phyloP scores from a whole-genome alignment of 2,329 filamentous ascomycete genomes.

The Colletotrichum cuscutae region DNA sequence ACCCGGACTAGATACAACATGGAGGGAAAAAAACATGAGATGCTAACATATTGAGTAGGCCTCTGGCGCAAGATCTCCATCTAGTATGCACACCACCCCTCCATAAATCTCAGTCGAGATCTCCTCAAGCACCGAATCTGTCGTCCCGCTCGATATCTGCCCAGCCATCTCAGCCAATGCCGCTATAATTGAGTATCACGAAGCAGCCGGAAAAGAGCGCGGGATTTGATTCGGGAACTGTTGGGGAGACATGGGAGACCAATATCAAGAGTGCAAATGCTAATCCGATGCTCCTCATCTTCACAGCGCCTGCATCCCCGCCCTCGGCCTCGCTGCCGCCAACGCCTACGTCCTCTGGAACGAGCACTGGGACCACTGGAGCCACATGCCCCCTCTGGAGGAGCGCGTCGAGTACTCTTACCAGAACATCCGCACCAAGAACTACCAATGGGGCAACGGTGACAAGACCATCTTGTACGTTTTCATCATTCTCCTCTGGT shows the following conservation, averaged over 20 bases:
- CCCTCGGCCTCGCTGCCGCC: conserved; percentile 74
- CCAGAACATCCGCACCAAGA: conserved; percentile 98
- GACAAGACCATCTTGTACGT: conserved; percentile 86
- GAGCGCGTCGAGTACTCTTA: conserved; percentile 94
- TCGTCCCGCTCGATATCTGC: conserved; percentile 1
- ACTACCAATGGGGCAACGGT: conserved; percentile 93
- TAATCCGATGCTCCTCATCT: background rate
- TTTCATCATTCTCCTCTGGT: conserved; percentile 5
- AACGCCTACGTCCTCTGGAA: conserved; percentile 94
- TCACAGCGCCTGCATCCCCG: conserved; percentile 79
- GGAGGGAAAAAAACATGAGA: background rate
- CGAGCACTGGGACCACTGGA: conserved; percentile 97
- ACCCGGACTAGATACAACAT: background rate
- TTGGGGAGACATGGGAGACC: background rate
- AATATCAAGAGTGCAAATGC: background rate
- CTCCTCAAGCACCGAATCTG: conserved; percentile 37
- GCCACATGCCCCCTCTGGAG: conserved; percentile 85
- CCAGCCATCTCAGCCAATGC: background rate
- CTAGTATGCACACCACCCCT: conserved; percentile 74
- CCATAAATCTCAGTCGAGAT: background rate
- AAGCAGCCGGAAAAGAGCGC: background rate
- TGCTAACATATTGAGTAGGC: conserved; percentile 61
- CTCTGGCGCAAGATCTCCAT: conserved; percentile 96
- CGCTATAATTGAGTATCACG: background rate
- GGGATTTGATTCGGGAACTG: background rate